Percentiles rank a stretch among this genome's conserved stretches.
Conservation (phyloP, 2,329 filamentous ascomycete species). For the Pestalotiopsis sp. region DNA sequence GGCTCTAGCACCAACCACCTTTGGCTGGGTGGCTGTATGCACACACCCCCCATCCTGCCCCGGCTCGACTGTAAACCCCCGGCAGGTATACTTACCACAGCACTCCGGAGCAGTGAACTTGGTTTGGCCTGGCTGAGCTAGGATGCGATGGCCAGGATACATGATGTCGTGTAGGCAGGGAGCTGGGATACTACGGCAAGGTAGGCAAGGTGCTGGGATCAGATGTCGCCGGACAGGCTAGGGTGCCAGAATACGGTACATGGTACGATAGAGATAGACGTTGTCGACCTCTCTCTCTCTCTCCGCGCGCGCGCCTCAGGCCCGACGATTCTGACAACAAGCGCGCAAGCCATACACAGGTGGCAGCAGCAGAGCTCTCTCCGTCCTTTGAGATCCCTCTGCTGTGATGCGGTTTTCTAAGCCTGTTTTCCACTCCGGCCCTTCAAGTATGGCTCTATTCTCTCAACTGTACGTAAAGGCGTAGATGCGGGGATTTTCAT, state of each 20-base stretch:
- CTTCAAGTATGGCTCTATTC: no score
- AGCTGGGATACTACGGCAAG: neutral
- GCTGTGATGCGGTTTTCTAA: no score
- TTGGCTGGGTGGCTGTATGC: neutral
- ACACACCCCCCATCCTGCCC: neutral
- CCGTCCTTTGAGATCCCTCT: no score
- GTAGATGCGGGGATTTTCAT: no score
- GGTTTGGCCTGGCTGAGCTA: constrained; percentile 1
- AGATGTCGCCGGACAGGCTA: neutral
- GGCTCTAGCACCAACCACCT: neutral
- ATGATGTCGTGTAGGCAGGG: neutral
- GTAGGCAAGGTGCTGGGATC: neutral
- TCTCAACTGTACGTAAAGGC: no score
- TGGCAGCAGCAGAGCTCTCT: no score
- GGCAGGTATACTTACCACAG: constrained; percentile 2
- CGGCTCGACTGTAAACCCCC: neutral
- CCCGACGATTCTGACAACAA: no score
- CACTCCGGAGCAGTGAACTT: constrained; percentile 3
- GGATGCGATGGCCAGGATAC: neutral
- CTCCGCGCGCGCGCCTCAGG: no score
- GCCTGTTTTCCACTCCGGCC: no score
- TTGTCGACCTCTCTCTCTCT: neutral
- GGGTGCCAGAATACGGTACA: neutral
- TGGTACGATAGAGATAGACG: neutral
- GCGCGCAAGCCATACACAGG: no score